Conservation (phyloP, 2,329 filamentous ascomycete genomes). For the Ilyonectria destructans region DNA sequence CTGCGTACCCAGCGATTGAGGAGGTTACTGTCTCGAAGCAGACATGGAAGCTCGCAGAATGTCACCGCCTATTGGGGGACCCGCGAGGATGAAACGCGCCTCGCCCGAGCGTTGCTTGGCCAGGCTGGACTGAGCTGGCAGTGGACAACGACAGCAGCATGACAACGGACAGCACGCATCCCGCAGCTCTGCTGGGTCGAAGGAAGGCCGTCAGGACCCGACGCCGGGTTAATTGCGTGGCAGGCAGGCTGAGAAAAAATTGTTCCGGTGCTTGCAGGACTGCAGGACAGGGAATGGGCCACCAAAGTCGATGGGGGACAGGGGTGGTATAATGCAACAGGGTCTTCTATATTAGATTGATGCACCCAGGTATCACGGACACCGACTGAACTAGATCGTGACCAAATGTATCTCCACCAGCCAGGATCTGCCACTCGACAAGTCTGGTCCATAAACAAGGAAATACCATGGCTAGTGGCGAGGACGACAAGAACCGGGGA, state of each 20-base stretch:
- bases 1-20: slow-evolving; percentile 41
- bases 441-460: slow-evolving; percentile 43
- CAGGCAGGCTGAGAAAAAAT: slow-evolving; percentile 44
- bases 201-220: slow-evolving; percentile 38
- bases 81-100: slow-evolving; percentile 48
- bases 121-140: slow-evolving; percentile 45
- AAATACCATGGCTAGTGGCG: slow-evolving; percentile 40
- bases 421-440: slow-evolving; percentile 48
- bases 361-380: slow-evolving; percentile 43
- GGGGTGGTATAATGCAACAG: slow-evolving; percentile 51
- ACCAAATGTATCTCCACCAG: slow-evolving; percentile 46
- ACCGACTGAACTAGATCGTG: slow-evolving; percentile 48
- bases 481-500: slow-evolving; percentile 39
- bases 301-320: slow-evolving; percentile 43
- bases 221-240: slow-evolving; percentile 47
- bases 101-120: slow-evolving; percentile 45
- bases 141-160: slow-evolving; percentile 39
- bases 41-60: slow-evolving; percentile 39
- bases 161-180: slow-evolving; percentile 39
- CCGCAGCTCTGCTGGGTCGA: slow-evolving; percentile 32
- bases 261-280: slow-evolving; percentile 44
- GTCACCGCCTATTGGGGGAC: slow-evolving; percentile 47
- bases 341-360: slow-evolving; percentile 52
- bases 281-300: slow-evolving; percentile 39
- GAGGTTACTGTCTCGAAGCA: slow-evolving; percentile 40